phyloP scores from a whole-genome alignment of 345 rosid species.

The Raphanus sativus region DNA sequence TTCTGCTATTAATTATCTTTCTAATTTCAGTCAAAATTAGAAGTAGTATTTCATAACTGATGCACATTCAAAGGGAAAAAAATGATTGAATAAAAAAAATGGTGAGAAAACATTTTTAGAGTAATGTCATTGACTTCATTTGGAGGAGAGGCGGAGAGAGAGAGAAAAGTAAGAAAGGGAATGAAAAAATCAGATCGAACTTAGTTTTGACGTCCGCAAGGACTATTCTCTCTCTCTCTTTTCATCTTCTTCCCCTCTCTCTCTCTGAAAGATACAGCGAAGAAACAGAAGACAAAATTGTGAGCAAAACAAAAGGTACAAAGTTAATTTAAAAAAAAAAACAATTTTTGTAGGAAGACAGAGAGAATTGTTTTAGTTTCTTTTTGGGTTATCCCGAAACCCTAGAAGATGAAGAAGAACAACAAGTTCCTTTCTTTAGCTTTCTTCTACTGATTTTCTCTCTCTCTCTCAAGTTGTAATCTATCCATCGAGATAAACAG shows the following conservation, averaged over 20 bases:
- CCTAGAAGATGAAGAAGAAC: conserved; percentile 38
- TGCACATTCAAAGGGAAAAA: neutral
- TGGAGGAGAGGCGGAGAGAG: conserved; percentile 34
- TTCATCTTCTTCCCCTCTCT: conserved; percentile 24
- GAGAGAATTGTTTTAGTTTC: conserved; percentile 23
- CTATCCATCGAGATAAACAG: neutral
- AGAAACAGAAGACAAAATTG: conserved; percentile 52
- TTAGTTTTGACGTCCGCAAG: conserved; percentile 95
- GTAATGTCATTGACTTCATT: conserved; percentile 53
- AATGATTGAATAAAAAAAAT: neutral
- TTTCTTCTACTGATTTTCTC: conserved; percentile 25
- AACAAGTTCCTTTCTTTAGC: neutral
- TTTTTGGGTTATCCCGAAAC: conserved; percentile 31
- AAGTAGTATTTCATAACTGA: neutral
- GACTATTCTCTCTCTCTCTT: conserved; percentile 45
- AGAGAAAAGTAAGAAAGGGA: conserved; percentile 42
- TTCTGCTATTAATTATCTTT: too few species aligned
- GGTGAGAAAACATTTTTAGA: neutral
- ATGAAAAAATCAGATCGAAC: conserved; percentile 68
- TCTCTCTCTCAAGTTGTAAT: neutral
- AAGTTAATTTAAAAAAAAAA: conserved; percentile 8
- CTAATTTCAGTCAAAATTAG: neutral
- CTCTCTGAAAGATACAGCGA: conserved; percentile 53
- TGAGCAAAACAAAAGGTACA: conserved; percentile 25
- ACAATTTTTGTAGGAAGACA: conserved; percentile 32